Conservation (phyloP, 176 grass and related monocot genomes). For the Coix lacrymajobi region DNA sequence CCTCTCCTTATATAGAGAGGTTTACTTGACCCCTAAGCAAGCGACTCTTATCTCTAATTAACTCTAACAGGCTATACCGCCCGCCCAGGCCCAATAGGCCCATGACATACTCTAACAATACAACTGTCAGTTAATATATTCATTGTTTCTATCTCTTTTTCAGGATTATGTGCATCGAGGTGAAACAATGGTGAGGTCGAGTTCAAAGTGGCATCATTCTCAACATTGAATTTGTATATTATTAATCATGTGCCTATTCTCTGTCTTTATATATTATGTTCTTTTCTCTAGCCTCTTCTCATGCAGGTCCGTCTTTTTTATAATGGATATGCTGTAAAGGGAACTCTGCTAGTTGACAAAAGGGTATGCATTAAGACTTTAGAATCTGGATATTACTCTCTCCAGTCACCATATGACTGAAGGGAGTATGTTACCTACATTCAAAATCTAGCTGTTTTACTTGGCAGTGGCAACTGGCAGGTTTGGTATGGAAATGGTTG, state of each 20-base stretch:
- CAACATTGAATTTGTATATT: slow-evolving; percentile 25
- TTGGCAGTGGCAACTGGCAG: background rate
- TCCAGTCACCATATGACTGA: background rate
- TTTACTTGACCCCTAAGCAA: no score
- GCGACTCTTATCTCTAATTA: no score
- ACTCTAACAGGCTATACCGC: no score
- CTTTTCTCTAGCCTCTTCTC: slow-evolving; percentile 62
- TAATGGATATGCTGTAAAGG: slow-evolving; percentile 66
- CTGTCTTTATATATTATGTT: background rate
- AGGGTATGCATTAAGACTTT: slow-evolving; percentile 29
- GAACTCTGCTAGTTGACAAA: slow-evolving; percentile 63
- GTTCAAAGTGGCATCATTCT: slow-evolving; percentile 4
- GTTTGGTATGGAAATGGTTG: background rate
- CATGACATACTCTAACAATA: no score
- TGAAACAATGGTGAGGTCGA: background rate
- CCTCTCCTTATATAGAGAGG: no score
- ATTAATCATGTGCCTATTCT: background rate
- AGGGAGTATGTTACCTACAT: background rate
- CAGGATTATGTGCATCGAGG: slow-evolving; percentile 6
- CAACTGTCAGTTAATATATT: background rate
- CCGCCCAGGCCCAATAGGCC: no score
- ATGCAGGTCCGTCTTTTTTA: slow-evolving; percentile 80
- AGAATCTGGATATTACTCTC: background rate
- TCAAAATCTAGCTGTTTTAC: background rate
- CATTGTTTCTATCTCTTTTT: background rate